Evolutionary conservation across 75 land plant species (phyloP), one percentile per base, ranked within the genome.

Genomic region (Adiantum capillusveneris): DNA sequence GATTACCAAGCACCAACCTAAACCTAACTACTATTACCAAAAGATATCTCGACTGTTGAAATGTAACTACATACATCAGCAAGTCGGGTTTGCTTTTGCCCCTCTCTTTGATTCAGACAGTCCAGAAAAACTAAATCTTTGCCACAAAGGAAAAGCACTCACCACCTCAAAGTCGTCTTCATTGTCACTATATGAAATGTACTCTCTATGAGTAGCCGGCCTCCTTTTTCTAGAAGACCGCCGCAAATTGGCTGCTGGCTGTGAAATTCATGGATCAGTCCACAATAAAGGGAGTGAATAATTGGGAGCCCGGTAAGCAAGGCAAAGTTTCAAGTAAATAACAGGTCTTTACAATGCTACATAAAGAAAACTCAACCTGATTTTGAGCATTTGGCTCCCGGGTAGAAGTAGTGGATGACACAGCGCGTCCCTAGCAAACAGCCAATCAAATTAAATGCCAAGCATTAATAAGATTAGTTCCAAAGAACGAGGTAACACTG

Each of bases 171-270:
- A 93, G 60, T 70, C 79, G 66, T 81, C 91, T 64, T 78, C 63
- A 28, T 84, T 83, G 65, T 80, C 78, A 68, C 75, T 83, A 60
- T 85, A 85, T 5, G 87, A 80, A 1, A 76, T 84, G 60, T 75
- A 94, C 57, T 71, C 85, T 44, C 70, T 78, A 28, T 75, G 67
- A 72, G 72, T 64, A 53, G 90, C 73, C 36, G 77, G 64, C 63
- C 86, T 86, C 78, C 98, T 81, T 60, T 94, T 89, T 56, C 98
- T 76, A 6, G 90, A 83, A 31, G 98, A 94, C 1, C 98, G 87
- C 3, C 98, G 79, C 59, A 91, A 67, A 39, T 66, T 81, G 53
- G 66, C 7, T 19, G 73, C 56, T 1, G 55, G 28, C 55, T 53
- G 28, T 19, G 28, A 9, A 34, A 5, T 5, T 34, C 37, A 9